A percentile compares a stretch with the other conserved stretches of the same genome.
Evolutionary conservation across 202 grass and related monocot genomes (phyloP).

Genomic region (Brachypodium distachyon): DNA sequence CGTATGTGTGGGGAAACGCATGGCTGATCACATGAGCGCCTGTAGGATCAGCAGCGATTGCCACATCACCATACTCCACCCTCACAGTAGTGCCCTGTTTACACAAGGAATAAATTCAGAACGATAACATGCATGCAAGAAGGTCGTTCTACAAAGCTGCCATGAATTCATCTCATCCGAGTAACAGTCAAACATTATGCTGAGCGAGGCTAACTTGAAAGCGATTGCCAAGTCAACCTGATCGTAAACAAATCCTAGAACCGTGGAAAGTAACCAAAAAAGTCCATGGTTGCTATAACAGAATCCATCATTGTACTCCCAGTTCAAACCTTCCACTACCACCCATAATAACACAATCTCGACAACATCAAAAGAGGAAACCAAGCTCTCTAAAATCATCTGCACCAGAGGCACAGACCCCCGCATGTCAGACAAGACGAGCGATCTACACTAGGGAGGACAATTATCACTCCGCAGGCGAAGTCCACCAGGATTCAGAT

Average conservation of each 20-base stretch:
- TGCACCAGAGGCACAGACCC: neutral
- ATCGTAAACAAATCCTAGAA: neutral
- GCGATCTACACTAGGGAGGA: slow-evolving; percentile 10
- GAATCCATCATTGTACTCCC: neutral
- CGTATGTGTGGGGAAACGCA: slow-evolving; percentile 74
- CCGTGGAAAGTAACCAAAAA: neutral
- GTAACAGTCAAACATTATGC: neutral
- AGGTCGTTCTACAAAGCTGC: neutral
- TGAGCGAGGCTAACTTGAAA: neutral
- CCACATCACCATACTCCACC: slow-evolving; percentile 82
- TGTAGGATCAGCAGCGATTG: slow-evolving; percentile 71
- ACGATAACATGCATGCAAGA: neutral
- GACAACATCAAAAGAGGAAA: neutral
- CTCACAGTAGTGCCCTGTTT: slow-evolving; percentile 82
- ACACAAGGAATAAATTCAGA: slow-evolving; percentile 3
- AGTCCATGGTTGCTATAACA: neutral
- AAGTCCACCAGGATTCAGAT: slow-evolving; percentile 21
- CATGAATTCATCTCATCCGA: neutral
- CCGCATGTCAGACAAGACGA: neutral
- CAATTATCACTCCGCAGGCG: neutral
- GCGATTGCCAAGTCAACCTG: neutral
- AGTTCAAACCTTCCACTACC: neutral
- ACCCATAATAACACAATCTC: neutral
- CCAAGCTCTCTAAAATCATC: neutral
- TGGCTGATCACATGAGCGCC: slow-evolving; percentile 90